Percentiles rank a stretch among this genome's conserved stretches.
Evolutionary conservation across 257 asterid species (phyloP).

Genomic region (Solanum etuberosum): DNA sequence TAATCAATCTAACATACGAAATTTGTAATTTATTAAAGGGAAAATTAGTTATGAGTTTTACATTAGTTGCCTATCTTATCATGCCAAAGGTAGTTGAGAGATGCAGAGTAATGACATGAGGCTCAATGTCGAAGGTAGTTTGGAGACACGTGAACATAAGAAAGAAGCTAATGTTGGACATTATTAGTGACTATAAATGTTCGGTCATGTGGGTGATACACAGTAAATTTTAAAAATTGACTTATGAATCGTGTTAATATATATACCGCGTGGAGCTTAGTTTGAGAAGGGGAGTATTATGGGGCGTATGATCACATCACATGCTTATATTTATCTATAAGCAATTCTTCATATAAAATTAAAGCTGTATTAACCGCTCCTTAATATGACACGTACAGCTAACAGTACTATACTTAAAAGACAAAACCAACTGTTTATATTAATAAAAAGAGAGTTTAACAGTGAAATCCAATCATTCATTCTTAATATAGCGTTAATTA

Average conservation of each 20-base stretch:
- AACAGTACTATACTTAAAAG: background rate
- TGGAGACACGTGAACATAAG: background rate
- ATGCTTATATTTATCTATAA: background rate
- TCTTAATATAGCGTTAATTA: background rate
- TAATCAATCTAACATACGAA: too few species aligned
- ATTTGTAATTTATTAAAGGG: too few species aligned
- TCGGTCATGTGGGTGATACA: background rate
- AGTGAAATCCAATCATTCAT: background rate
- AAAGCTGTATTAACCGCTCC: background rate
- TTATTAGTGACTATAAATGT: too few species aligned
- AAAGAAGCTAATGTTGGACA: too few species aligned
- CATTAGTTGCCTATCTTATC: too few species aligned
- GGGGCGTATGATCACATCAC: conserved; percentile 5
- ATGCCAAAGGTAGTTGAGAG: background rate
- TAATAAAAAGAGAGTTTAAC: background rate
- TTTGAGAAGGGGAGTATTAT: background rate
- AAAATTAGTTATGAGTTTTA: too few species aligned
- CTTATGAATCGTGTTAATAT: too few species aligned
- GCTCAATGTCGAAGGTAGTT: too few species aligned
- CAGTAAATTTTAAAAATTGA: too few species aligned
- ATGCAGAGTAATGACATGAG: background rate
- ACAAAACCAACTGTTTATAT: background rate
- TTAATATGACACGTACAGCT: background rate
- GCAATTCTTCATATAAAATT: background rate
- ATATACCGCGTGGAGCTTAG: too few species aligned